Conservation (phyloP, 106 monocot species). For the Xerophyta viscosa region DNA sequence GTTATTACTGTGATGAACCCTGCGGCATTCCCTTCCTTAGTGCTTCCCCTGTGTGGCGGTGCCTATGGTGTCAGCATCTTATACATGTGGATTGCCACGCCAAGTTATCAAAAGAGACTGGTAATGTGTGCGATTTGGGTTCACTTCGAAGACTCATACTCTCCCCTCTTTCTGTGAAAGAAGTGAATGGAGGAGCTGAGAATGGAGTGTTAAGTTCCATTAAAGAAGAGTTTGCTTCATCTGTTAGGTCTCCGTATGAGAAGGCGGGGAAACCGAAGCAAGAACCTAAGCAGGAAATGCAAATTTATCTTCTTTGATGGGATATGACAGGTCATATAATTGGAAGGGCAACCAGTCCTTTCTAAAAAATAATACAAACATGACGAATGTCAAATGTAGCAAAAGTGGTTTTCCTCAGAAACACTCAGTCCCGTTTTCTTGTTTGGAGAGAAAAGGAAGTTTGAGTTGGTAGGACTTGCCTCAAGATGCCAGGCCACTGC, state of each 20-base stretch:
- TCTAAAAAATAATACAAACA: constrained; percentile 11
- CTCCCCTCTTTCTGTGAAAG: constrained; percentile 77
- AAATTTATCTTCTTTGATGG: constrained; percentile 16
- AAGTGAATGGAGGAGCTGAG: constrained; percentile 18
- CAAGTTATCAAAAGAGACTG: constrained; percentile 57
- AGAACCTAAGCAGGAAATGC: constrained; percentile 18
- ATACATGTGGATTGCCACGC: constrained; percentile 81
- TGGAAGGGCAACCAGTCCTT: constrained; percentile 14
- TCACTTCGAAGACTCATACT: constrained; percentile 54
- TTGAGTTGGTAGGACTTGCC: constrained; percentile 58
- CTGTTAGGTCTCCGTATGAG: constrained; percentile 45
- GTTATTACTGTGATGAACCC: constrained; percentile 75
- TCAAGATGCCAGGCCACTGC: constrained; percentile 67
- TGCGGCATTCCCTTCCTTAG: constrained; percentile 68
- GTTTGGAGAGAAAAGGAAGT: constrained; percentile 20
- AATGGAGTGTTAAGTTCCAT: constrained; percentile 51
- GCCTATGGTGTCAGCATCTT: constrained; percentile 71
- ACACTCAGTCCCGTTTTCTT: neutral
- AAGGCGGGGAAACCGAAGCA: constrained; percentile 34
- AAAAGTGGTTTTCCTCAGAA: constrained; percentile 11
- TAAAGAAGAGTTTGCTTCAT: constrained; percentile 51
- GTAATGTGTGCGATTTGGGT: constrained; percentile 75
- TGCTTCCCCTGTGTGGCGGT: constrained; percentile 76
- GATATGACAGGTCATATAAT: constrained; percentile 22
- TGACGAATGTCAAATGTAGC: constrained; percentile 14